Conservation (phyloP, 495 filamentous ascomycete genomes). For the Aspergillus nidulans region DNA sequence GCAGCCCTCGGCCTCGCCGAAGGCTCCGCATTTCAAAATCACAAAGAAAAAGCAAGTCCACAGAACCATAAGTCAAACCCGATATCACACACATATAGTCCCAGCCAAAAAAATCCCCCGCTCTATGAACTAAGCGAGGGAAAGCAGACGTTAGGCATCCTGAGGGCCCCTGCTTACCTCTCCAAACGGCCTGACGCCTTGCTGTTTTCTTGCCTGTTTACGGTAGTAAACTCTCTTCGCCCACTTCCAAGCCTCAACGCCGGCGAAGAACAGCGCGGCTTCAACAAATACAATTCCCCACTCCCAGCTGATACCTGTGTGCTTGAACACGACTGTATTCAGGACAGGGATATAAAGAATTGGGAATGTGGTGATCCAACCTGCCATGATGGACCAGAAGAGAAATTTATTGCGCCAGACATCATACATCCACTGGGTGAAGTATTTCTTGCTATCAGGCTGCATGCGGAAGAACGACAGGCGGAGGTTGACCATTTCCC, state of each 20-base stretch:
- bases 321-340: conserved; percentile 62
- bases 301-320: conserved; percentile 61
- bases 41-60: too few relatives aligned
- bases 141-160: conserved; percentile 23
- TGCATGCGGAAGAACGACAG: conserved; percentile 62
- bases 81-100: not conserved
- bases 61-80: too few relatives aligned
- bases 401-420: conserved; percentile 66
- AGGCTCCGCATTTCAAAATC: too few relatives aligned
- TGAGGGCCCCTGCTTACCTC: not conserved
- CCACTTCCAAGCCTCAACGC: conserved; percentile 61
- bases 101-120: conserved; percentile 10
- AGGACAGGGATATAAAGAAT: conserved; percentile 63
- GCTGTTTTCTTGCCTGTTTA: conserved; percentile 9
- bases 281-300: conserved; percentile 56
- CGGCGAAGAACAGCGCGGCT: conserved; percentile 52
- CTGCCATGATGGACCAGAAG: conserved; percentile 60
- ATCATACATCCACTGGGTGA: conserved; percentile 50
- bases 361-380: conserved; percentile 63
- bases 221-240: conserved; percentile 48
- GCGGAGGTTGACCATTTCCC: conserved; percentile 64
- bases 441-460: conserved; percentile 42
- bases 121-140: conserved; percentile 12
- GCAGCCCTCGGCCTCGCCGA: too few relatives aligned
- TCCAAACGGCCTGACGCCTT: not conserved